These are phyloP conservation scores for Aspergillus fischeri DNA, from an alignment of 2,329 filamentous ascomycete genomes.

Conservation along the genomic window DNA sequence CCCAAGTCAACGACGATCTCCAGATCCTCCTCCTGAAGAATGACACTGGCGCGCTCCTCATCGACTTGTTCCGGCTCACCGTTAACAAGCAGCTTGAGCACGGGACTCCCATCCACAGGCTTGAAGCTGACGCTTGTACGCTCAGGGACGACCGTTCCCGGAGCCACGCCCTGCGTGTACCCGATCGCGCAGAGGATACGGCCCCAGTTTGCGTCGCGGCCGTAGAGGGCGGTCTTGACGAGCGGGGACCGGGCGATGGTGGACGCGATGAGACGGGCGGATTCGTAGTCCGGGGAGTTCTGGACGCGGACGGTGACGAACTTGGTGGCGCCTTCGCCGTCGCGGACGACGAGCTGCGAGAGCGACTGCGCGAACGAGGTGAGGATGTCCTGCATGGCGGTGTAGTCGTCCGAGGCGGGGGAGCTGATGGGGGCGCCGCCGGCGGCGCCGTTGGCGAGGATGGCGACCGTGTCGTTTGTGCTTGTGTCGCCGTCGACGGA, in stretches of 20 bases:
- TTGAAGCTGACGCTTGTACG: constrained; percentile 60
- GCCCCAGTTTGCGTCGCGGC: constrained; percentile 97
- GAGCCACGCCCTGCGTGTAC: constrained; percentile 57
- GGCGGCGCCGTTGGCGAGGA: constrained; percentile 93
- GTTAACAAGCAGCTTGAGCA: constrained; percentile 55
- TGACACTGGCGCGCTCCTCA: constrained; percentile 55
- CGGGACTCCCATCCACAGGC: constrained; percentile 53
- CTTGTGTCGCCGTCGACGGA: constrained; percentile 96
- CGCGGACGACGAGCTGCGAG: constrained; percentile 87
- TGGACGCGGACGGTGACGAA: constrained; percentile 89
- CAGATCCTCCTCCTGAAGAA: constrained; percentile 59
- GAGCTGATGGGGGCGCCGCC: constrained; percentile 63
- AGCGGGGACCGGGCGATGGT: constrained; percentile 87
- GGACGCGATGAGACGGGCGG: constrained; percentile 74
- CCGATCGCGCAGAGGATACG: constrained; percentile 93
- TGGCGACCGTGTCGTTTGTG: constrained; percentile 91
- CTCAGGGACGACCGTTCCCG: constrained; percentile 48
- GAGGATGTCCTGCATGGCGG: constrained; percentile 66
- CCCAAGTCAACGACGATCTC: constrained; percentile 59
- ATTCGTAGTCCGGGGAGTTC: constrained; percentile 64
- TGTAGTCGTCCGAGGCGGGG: constrained; percentile 56
- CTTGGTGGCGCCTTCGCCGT: constrained; percentile 96
- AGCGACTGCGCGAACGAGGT: constrained; percentile 77
- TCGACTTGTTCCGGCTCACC: constrained; percentile 61
- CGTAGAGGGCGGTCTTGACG: constrained; percentile 96